A percentile compares a stretch with the other conserved stretches of the same genome.
These are phyloP conservation scores for Aegilops umbellulata DNA, from an alignment of 176 grass and related monocot genomes.

Conservation along the genomic window DNA sequence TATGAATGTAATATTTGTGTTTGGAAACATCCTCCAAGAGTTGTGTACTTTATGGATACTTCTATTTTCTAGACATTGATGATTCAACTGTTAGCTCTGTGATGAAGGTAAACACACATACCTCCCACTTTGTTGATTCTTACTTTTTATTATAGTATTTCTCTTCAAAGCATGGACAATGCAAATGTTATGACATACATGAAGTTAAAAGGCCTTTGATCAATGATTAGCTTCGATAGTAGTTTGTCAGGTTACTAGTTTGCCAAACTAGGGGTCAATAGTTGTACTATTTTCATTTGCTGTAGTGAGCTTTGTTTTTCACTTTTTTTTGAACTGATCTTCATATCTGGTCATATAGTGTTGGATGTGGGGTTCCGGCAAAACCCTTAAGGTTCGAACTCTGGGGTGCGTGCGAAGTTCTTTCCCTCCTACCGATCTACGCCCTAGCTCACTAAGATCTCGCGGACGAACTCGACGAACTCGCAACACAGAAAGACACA, in stretches of 20 bases:
- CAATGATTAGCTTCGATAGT: neutral
- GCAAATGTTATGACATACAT: constrained; percentile 3
- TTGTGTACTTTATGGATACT: neutral
- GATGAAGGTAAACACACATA: neutral
- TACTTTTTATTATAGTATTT: neutral
- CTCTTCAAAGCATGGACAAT: neutral
- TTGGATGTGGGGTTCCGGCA: too few relatives aligned
- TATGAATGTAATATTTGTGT: neutral
- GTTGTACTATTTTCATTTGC: neutral
- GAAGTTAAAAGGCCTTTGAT: constrained; percentile 1
- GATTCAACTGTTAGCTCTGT: neutral
- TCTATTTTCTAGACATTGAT: neutral
- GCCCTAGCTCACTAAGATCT: too few relatives aligned
- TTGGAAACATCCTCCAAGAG: neutral
- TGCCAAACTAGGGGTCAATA: constrained; percentile 6
- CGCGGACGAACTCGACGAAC: too few relatives aligned
- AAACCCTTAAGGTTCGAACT: too few relatives aligned
- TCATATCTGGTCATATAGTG: neutral
- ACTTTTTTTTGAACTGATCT: constrained; percentile 2
- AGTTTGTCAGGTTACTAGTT: neutral
- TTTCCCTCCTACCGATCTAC: too few relatives aligned
- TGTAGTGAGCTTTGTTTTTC: neutral
- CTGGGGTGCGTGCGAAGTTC: too few relatives aligned
- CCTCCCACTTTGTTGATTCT: neutral
- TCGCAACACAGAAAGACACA: too few relatives aligned